Evolutionary conservation across 495 filamentous ascomycete species (phyloP).

Genomic region (Lichenothelia convexa): DNA sequence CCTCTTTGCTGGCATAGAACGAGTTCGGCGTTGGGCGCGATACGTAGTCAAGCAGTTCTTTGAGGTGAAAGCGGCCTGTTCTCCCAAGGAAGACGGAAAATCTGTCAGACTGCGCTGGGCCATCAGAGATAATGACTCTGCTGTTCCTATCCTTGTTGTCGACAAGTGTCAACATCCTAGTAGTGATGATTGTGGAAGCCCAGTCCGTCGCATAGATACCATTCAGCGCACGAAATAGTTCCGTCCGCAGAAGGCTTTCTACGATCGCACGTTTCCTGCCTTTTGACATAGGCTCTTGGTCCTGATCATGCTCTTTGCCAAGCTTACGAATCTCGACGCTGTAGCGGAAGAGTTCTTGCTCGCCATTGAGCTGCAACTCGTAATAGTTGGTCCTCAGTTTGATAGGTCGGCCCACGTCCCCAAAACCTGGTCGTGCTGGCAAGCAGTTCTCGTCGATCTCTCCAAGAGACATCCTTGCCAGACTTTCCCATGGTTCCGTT

Average conservation of each 20-base stretch:
- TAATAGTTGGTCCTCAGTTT: conserved; percentile 31
- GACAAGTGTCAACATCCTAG: conserved; percentile 11
- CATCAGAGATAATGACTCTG: conserved; percentile 7
- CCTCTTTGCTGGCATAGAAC: conserved; percentile 8
- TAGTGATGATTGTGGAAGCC: conserved; percentile 14
- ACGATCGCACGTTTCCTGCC: conserved; percentile 14
- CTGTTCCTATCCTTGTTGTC: conserved; percentile 5
- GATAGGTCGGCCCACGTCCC: conserved; percentile 19
- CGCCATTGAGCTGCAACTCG: conserved; percentile 9
- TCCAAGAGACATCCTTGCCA: too few species aligned
- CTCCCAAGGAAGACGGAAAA: not conserved
- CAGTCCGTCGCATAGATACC: conserved; percentile 18
- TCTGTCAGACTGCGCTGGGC: conserved; percentile 4
- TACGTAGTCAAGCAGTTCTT: conserved; percentile 19
- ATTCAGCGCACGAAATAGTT: too few species aligned
- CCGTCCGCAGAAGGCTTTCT: conserved; percentile 12
- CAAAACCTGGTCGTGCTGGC: conserved; percentile 27
- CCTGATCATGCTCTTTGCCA: not conserved
- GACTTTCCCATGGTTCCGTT: too few species aligned
- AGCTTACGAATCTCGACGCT: conserved; percentile 10
- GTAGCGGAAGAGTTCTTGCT: conserved; percentile 13
- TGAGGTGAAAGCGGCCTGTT: not conserved
- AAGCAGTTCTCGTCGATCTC: not conserved
- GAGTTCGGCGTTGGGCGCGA: conserved; percentile 7
- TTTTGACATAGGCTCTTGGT: too few species aligned